phyloP scores from a whole-genome alignment of 768 basidiomycete genomes.

The Leccinum aurantiacum region DNA sequence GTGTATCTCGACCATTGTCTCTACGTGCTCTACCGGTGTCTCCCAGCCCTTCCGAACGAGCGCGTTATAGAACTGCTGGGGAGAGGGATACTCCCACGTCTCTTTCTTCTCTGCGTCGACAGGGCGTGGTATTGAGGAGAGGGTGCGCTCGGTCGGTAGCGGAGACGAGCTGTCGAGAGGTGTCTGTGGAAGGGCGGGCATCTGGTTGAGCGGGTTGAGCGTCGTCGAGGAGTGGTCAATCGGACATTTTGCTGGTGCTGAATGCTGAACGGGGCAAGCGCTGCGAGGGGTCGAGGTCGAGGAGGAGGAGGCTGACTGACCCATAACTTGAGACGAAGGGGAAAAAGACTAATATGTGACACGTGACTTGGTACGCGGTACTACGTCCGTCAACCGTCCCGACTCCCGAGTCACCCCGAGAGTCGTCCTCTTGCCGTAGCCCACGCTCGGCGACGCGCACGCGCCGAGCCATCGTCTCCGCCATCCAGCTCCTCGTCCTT shows the following conservation, averaged over 20 bases:
- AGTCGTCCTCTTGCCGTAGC: too few relatives aligned
- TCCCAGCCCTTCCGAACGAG: constrained; percentile 96
- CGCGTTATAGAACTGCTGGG: constrained; percentile 98
- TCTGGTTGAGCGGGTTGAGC: constrained; percentile 79
- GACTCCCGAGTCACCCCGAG: too few relatives aligned
- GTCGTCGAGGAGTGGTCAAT: constrained; percentile 47
- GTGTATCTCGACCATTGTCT: constrained; percentile 97
- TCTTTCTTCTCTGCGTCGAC: constrained; percentile 20
- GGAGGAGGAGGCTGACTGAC: constrained; percentile 10
- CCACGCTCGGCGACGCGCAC: too few relatives aligned
- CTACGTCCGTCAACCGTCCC: too few relatives aligned
- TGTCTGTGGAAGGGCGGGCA: constrained; percentile 78
- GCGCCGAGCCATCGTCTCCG: too few relatives aligned
- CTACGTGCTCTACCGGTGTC: constrained; percentile 93
- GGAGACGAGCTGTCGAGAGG: constrained; percentile 52
- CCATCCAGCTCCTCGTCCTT: too few relatives aligned
- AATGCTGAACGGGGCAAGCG: constrained; percentile 61
- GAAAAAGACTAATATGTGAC: not conserved
- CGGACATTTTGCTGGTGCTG: not conserved
- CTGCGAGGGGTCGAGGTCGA: not conserved
- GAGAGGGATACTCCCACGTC: constrained; percentile 94
- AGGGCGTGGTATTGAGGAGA: constrained; percentile 85
- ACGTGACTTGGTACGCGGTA: not conserved
- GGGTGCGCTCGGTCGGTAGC: constrained; percentile 72
- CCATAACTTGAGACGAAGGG: constrained; percentile 11